These are phyloP conservation scores for Arthrobotrys pseudoclavata DNA, from an alignment of 2,329 filamentous ascomycete genomes.

Conservation along the genomic window DNA sequence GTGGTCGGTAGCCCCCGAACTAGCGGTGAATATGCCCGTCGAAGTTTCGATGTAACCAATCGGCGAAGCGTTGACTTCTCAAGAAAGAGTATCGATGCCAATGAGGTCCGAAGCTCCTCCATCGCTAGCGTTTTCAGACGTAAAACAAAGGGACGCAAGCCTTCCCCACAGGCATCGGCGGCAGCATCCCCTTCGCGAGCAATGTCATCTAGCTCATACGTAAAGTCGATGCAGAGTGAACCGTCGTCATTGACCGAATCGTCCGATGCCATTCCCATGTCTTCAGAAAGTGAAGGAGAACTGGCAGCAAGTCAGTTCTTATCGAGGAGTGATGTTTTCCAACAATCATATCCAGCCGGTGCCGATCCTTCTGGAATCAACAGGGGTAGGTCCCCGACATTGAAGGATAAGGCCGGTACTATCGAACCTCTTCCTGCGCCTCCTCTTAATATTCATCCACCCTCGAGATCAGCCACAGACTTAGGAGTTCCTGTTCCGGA, in stretches of 20 bases:
- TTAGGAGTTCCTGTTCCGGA: constrained; percentile 18
- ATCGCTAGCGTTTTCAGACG: constrained; percentile 43
- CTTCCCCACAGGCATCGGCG: constrained; percentile 34
- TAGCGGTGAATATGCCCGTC: constrained; percentile 71
- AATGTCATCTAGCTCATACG: constrained; percentile 47
- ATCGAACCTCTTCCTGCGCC: constrained; percentile 41
- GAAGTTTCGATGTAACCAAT: constrained; percentile 71
- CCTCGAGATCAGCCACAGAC: constrained; percentile 49
- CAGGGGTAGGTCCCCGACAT: constrained; percentile 51
- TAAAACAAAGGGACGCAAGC: constrained; percentile 32
- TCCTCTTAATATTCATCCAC: constrained; percentile 50
- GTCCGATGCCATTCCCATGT: constrained; percentile 76
- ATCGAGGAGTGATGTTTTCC: constrained; percentile 87
- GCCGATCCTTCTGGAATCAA: constrained; percentile 37
- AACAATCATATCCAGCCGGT: constrained; percentile 73
- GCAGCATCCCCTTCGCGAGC: constrained; percentile 42
- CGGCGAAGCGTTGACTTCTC: constrained; percentile 71
- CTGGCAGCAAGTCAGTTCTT: constrained; percentile 93
- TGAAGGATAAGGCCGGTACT: constrained; percentile 49
- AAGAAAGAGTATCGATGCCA: constrained; percentile 50
- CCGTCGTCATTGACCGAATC: constrained; percentile 66
- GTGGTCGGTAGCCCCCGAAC: constrained; percentile 69
- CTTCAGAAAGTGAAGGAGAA: constrained; percentile 78
- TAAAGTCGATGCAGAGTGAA: constrained; percentile 58
- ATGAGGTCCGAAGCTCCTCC: constrained; percentile 60